Base-by-base conservation (phyloP, 306 rosid species). In the Canavalia ensiformis region DNA sequence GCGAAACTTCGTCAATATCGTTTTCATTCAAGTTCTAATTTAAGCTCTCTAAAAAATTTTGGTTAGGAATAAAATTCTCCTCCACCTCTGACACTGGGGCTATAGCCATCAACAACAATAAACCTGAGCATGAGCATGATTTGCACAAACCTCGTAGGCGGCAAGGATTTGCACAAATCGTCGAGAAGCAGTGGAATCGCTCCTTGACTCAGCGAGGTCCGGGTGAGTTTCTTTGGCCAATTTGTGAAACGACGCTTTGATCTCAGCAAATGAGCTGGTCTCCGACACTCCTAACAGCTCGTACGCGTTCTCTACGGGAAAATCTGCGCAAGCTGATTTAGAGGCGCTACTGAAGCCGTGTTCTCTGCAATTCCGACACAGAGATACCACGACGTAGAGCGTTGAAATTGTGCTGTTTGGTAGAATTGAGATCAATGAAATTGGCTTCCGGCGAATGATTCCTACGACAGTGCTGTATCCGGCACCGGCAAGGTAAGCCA, bases 181-280 rank as follows among this genome's bases (percentile, higher is more conserved):
- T 78, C 75, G 79, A 25, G 94, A 88, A n/a, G 87, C 91, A 55
- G 83, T 68, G 82, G 92, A 87, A 77, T 90, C 88, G 74, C 62
- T 79, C 68, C 60, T 86, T 55, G 94, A 87, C 65, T 86, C 79
- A n/a, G 88, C 89, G 69, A 95, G 91, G 89, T 95, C 99, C 30
- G 99, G 99, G 84, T 93, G 99, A 89, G 99, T 95, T 80, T 88
- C 86, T 81, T 95, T 95, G 11, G 99, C 99, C 91, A 95, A 88
- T 89, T 84, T 95, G 81, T 84, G 99, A 85, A 95, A 95, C 28
- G 97, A 88, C 4, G 89, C 87, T 90, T 95, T 95, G 87, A 93
- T 91, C 82, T 93, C 97, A 47, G 88, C 88, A 52, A 89, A 90
- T 12, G 99, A 88, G 86, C 97, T 89, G 72, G 83, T 87, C 82